Evolutionary conservation across 805 yeast species (phyloP), one percentile per base, ranked within the genome.

Genomic region (Pichia insulana): DNA sequence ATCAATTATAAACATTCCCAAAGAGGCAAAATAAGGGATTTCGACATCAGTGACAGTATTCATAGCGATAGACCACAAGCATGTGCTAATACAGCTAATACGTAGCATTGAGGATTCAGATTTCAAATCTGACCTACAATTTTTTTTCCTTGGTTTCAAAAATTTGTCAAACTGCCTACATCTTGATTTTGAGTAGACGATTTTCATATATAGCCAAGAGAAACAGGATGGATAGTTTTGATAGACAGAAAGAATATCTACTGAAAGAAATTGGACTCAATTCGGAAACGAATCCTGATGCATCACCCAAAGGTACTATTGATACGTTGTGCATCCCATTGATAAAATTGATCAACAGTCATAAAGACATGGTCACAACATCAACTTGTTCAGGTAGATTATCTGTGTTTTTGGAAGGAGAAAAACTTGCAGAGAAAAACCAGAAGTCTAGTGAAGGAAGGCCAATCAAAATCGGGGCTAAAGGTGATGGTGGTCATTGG

Each of bases 1-100:
- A 59, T 89, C 97, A 15, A 89, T 72, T 53, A 90, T 87, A 62
- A 87, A 83, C 86, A 89, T 81, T 36, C 96, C 97, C 67, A 84
- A 67, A 1, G 94, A 73, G 17, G 82, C 70, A 54, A 85, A 73
- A 11, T 22, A 30, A 2, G 47, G 47, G 2, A 34, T 30, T 4
- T 26, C 35, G 12, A 27, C 2, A 7, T 4, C 7, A 28, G 25
- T 8, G 8, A 6, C 5, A 8, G 25, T 22, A 6, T 5, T 22
- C 25, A 22, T 22, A 6, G 25, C 8, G n/a, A n/a, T n/a, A n/a
- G n/a, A n/a, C n/a, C n/a, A n/a, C n/a, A n/a, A n/a, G n/a, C n/a
- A n/a, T n/a, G n/a, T n/a, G n/a, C n/a, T n/a, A n/a, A n/a, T n/a
- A n/a, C n/a, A n/a, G n/a, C n/a, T n/a, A n/a, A n/a, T n/a, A n/a